phyloP scores from a whole-genome alignment of 2,329 filamentous ascomycete species.

The Penicillium frequentans region DNA sequence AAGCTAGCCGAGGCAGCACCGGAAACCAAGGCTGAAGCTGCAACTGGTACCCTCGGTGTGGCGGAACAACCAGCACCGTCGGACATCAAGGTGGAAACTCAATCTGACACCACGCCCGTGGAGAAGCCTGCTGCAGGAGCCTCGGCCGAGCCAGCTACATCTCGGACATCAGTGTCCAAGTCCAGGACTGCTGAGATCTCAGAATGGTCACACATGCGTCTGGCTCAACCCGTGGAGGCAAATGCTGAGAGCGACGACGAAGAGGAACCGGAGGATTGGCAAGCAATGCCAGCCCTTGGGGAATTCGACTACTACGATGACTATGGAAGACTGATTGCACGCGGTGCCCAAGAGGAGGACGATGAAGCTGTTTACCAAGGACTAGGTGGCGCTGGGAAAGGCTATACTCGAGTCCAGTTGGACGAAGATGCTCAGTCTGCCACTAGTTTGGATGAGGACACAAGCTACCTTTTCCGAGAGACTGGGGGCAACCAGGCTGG shows the following conservation, averaged over 20 bases:
- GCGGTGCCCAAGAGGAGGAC: slow-evolving; percentile 68
- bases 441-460: slow-evolving; percentile 97
- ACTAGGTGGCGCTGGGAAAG: slow-evolving; percentile 86
- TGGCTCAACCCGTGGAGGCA: slow-evolving; percentile 53
- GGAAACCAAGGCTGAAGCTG: background rate
- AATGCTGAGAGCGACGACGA: slow-evolving; percentile 48
- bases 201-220: slow-evolving; percentile 88
- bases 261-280: slow-evolving; percentile 72
- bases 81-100: slow-evolving; percentile 4
- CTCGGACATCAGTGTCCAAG: slow-evolving; percentile 22
- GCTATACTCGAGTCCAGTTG: slow-evolving; percentile 91
- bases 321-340: slow-evolving; percentile 81
- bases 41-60: background rate
- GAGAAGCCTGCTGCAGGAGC: slow-evolving; percentile 8
- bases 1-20: background rate
- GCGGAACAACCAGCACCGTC: slow-evolving; percentile 2
- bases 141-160: slow-evolving; percentile 4
- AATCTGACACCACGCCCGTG: slow-evolving; percentile 1
- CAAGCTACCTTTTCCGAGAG: slow-evolving; percentile 89
- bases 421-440: slow-evolving; percentile 93
- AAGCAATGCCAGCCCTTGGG: slow-evolving; percentile 90
- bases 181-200: slow-evolving; percentile 52
- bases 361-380: slow-evolving; percentile 73
- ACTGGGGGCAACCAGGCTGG: slow-evolving; percentile 62
- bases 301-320: slow-evolving; percentile 96